Base-by-base conservation (phyloP, 2,329 filamentous ascomycete genomes). In the Aspergillus sp. region DNA sequence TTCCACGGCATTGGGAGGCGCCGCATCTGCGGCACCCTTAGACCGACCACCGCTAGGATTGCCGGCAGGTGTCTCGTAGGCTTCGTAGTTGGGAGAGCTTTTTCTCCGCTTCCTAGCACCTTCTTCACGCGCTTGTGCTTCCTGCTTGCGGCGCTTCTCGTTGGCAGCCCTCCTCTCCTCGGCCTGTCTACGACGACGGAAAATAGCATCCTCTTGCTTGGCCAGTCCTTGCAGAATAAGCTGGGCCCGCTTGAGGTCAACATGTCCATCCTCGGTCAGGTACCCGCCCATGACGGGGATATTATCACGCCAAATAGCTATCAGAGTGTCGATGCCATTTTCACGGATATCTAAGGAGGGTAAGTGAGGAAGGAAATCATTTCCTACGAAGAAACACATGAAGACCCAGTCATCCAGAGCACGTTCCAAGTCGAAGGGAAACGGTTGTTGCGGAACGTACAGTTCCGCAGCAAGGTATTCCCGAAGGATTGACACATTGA, bases 321-420 rank as follows among this genome's bases (percentile, higher is more conserved):
- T 96, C 58, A 99, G 82, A 0, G 93, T 96, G 73, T 99, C 94
- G 72, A 99, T 99, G 52, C 94, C 94, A 73, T 97, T 93, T 72
- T 99, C 95, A 62, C 95, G 88, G 74, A 99, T 98, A 75, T 98
- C 95, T 60, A 99, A 84, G 70, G 94, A 96, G n/a, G 95, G 95
- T 60, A 99, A 82, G 82, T 99, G 95, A 54, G 95, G 95, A 67
- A 99, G 80, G 80, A 99, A 99, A 81, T 99, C 96, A 77, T 99
- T 99, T 67, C 94, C 94, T 59, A 98, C 94, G 74, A 98, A 98
- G 80, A 96, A 98, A 79, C 94, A 98, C 88, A 98, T 95, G 76
- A 98, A 98, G 13, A 98, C 92, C 95, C 94, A 98, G 74, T 98
- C 94, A 76, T 98, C 95, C 61, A 98, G 86, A 25, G 93, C 93